Evolutionary conservation across 2,329 filamentous ascomycete genomes (phyloP).

Genomic region (Claviceps humidiphila): DNA sequence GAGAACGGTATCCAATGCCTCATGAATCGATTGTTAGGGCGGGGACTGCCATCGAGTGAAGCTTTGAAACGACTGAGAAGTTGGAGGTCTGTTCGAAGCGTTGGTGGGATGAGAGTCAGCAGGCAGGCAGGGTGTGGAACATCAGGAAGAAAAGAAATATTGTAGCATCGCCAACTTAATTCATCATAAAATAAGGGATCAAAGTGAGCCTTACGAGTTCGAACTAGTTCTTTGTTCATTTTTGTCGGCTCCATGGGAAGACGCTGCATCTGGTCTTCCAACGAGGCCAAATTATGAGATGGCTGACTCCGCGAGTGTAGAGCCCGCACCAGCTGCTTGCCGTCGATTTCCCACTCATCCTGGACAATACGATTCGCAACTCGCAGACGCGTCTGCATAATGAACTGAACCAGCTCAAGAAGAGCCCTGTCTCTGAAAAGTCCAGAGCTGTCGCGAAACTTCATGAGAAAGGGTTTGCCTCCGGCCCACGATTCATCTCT

Average conservation of each 20-base stretch:
- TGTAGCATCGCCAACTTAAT: background rate
- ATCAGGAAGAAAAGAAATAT: background rate
- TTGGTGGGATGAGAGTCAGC: background rate
- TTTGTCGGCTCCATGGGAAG: constrained; percentile 28
- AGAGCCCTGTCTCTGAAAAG: constrained; percentile 14
- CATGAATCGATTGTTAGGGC: constrained; percentile 30
- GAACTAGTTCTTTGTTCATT: constrained; percentile 33
- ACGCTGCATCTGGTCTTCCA: constrained; percentile 24
- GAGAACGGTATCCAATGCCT: constrained; percentile 34
- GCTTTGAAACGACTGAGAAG: constrained; percentile 37
- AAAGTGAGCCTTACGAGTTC: constrained; percentile 24
- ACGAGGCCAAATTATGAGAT: constrained; percentile 12
- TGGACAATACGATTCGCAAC: constrained; percentile 17
- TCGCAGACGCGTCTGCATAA: constrained; percentile 17
- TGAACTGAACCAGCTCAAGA: constrained; percentile 15
- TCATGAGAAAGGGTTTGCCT: constrained; percentile 12
- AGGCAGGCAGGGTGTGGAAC: background rate
- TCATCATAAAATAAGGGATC: background rate
- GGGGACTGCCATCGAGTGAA: constrained; percentile 34
- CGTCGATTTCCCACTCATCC: constrained; percentile 19
- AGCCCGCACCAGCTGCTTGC: constrained; percentile 13
- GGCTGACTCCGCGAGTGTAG: constrained; percentile 11
- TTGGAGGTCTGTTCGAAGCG: constrained; percentile 26
- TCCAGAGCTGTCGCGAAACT: constrained; percentile 15
- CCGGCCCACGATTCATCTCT: constrained; percentile 4